Evolutionary conservation across 352 stramenopile genomes (phyloP).

Genomic region (Poterioochromonas sp.): DNA sequence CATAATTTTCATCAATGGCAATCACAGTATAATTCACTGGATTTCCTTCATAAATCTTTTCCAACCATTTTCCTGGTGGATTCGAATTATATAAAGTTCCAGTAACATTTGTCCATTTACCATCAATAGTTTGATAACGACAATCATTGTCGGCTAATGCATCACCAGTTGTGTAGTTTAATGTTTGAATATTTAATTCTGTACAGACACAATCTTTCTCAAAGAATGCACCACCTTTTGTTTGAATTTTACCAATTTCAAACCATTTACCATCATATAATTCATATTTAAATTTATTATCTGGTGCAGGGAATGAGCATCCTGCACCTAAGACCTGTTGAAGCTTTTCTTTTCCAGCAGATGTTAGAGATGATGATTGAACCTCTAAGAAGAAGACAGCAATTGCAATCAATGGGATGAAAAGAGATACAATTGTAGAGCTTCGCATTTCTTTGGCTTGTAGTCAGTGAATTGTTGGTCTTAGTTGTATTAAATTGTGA

Average conservation of each 20-base stretch:
- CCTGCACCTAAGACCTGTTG: no score
- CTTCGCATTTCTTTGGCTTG: no score
- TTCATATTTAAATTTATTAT: background rate
- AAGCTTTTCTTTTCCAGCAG: no score
- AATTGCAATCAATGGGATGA: no score
- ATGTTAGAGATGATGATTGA: no score
- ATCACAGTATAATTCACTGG: constrained; percentile 12
- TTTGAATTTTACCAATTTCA: constrained; percentile 17
- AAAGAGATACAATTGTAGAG: no score
- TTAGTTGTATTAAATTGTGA: no score
- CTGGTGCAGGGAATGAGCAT: constrained; percentile 15
- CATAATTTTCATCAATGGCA: background rate
- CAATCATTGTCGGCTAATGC: constrained; percentile 5
- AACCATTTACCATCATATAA: background rate
- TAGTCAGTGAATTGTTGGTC: no score
- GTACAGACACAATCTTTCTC: constrained; percentile 24
- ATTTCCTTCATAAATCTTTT: background rate
- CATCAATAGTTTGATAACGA: background rate
- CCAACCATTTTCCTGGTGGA: background rate
- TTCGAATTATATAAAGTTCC: background rate
- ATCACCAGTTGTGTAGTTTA: background rate
- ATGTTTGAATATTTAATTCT: background rate
- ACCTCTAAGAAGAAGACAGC: no score
- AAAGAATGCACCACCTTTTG: background rate
- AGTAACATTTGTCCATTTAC: background rate